Evolutionary conservation across 148 eudicot genomes (phyloP).

Genomic region (Rhododendron griersonianum): DNA sequence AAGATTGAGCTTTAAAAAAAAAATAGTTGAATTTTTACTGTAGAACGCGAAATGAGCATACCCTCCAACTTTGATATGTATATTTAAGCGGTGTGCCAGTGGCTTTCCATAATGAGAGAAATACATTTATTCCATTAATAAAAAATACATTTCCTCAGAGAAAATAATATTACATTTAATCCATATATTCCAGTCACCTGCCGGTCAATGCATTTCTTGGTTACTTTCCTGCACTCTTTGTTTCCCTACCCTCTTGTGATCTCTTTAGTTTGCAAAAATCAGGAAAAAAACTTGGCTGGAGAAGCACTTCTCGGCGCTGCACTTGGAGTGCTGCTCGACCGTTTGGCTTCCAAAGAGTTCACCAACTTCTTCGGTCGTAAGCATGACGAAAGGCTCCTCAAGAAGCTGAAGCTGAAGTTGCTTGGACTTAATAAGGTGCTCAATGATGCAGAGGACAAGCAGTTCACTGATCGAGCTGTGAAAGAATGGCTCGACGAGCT

Average conservation of each 20-base stretch:
- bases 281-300: neutral
- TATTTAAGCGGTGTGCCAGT: too few species aligned
- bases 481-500: neutral
- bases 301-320: neutral
- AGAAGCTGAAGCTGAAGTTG: neutral
- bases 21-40: too few species aligned
- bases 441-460: neutral
- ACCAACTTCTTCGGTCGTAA: neutral
- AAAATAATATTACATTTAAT: too few species aligned
- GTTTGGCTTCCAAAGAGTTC: neutral
- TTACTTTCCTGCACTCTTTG: neutral
- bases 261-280: too few species aligned
- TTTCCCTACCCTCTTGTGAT: neutral
- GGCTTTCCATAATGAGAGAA: too few species aligned
- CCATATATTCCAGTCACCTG: too few species aligned
- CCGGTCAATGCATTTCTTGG: too few species aligned
- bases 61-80: too few species aligned
- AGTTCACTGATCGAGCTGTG: neutral
- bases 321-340: neutral
- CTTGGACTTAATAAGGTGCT: neutral
- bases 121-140: too few species aligned
- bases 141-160: too few species aligned
- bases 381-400: neutral
- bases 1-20: too few species aligned
- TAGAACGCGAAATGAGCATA: too few species aligned